phyloP scores from a whole-genome alignment of 73 alveolate genomes.

The Durusdinium trenchii region DNA sequence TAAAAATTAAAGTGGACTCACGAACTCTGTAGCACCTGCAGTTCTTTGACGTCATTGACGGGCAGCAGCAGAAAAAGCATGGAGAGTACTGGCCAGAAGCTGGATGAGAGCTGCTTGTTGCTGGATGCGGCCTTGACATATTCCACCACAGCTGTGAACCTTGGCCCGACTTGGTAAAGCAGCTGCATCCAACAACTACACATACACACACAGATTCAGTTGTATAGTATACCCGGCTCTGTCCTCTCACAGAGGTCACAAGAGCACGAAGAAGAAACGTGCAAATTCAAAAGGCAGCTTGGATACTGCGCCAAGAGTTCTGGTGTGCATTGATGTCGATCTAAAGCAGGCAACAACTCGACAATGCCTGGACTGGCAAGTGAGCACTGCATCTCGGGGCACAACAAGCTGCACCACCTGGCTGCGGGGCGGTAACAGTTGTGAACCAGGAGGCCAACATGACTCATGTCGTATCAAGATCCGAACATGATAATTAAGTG shows the following conservation, averaged over 20 bases:
- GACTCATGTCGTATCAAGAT: no score
- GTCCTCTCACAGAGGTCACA: background rate
- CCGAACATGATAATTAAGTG: no score
- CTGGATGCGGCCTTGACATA: background rate
- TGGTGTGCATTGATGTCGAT: background rate
- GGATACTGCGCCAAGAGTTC: conserved; percentile 18
- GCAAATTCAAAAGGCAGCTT: background rate
- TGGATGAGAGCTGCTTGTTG: background rate
- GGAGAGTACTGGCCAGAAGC: conserved; percentile 23
- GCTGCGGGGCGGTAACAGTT: background rate
- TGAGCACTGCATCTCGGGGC: background rate
- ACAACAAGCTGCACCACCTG: conserved; percentile 47
- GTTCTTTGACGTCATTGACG: background rate
- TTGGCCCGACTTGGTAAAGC: background rate
- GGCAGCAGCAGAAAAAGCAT: conserved; percentile 27
- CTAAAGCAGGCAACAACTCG: conserved; percentile 6
- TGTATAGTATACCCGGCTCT: background rate
- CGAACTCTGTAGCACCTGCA: background rate
- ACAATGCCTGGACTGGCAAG: conserved; percentile 48
- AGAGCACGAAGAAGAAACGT: background rate
- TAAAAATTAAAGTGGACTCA: no score
- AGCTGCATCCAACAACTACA: background rate
- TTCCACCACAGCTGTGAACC: background rate
- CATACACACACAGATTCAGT: background rate
- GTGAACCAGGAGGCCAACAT: background rate